A percentile compares a stretch with the other conserved stretches of the same genome.
These are phyloP conservation scores for Aspergillus hortae DNA, from an alignment of 2,329 filamentous ascomycete species.

Conservation along the genomic window DNA sequence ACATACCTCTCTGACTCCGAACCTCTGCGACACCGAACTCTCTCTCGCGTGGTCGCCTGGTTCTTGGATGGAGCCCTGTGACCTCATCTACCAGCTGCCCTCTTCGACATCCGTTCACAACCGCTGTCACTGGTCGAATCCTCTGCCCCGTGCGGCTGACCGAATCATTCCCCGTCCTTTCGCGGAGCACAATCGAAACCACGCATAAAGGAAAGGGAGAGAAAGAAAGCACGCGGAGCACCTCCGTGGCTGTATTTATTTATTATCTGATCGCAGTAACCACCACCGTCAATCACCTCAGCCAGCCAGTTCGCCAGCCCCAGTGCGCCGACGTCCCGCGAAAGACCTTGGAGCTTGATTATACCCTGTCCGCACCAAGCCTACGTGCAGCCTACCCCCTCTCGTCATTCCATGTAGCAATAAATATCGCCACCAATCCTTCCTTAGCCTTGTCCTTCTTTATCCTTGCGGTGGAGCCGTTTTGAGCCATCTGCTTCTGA, in stretches of 20 bases:
- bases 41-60: conserved; percentile 18
- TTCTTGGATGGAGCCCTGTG: conserved; percentile 27
- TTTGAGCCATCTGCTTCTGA: conserved; percentile 15
- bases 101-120: conserved; percentile 18
- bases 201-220: background rate
- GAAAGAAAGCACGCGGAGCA: conserved; percentile 2
- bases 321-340: conserved; percentile 4
- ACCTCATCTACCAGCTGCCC: conserved; percentile 33
- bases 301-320: background rate
- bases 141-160: conserved; percentile 9
- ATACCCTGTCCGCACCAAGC: conserved; percentile 3
- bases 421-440: conserved; percentile 8
- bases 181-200: background rate
- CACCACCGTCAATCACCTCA: background rate
- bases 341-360: background rate
- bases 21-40: background rate
- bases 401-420: conserved; percentile 19
- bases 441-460: conserved; percentile 4
- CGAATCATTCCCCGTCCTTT: conserved; percentile 4
- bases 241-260: conserved; percentile 11
- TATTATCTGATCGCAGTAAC: conserved; percentile 12
- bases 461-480: conserved; percentile 11
- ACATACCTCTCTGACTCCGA: background rate
- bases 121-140: conserved; percentile 24
- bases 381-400: conserved; percentile 4